These are phyloP conservation scores for Cynanchum wilfordii DNA, from an alignment of 257 asterid genomes.

Conservation along the genomic window DNA sequence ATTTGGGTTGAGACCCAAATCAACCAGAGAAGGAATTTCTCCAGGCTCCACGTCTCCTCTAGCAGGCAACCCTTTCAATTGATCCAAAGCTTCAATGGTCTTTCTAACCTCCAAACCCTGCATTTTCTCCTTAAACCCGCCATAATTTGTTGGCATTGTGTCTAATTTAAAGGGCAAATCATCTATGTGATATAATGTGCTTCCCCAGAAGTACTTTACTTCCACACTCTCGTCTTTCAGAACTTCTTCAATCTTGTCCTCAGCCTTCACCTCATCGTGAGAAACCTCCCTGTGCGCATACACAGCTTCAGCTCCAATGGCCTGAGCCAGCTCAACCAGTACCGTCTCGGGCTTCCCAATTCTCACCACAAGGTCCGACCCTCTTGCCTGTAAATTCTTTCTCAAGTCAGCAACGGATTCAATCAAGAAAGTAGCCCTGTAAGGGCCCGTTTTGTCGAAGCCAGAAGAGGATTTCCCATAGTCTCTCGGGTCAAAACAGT, in stretches of 20 bases:
- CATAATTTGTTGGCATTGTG: conserved; percentile 82
- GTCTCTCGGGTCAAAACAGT: conserved; percentile 94
- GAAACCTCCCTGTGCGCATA: conserved; percentile 84
- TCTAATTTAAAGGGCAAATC: conserved; percentile 86
- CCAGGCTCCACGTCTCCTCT: conserved; percentile 88
- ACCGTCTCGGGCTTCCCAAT: conserved; percentile 87
- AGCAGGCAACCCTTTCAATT: conserved; percentile 70
- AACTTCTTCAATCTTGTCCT: conserved; percentile 73
- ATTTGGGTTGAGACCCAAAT: conserved; percentile 82
- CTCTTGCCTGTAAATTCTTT: conserved; percentile 59
- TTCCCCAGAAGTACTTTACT: conserved; percentile 93
- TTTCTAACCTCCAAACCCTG: conserved; percentile 75
- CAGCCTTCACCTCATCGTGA: conserved; percentile 74
- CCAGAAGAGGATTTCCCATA: conserved; percentile 87
- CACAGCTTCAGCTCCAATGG: conserved; percentile 87
- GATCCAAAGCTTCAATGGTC: conserved; percentile 73
- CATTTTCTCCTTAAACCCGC: conserved; percentile 84
- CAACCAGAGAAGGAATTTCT: conserved; percentile 78
- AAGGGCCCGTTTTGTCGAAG: conserved; percentile 84
- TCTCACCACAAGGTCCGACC: conserved; percentile 89
- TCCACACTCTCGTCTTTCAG: conserved; percentile 91
- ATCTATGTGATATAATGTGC: conserved; percentile 90
- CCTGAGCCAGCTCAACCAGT: conserved; percentile 70
- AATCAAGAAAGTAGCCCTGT: conserved; percentile 64
- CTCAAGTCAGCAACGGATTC: conserved; percentile 76